Percentiles rank a stretch among this genome's conserved stretches.
These are phyloP conservation scores for Nicotiana benthamiana DNA, from an alignment of 257 asterid species.

Conservation along the genomic window DNA sequence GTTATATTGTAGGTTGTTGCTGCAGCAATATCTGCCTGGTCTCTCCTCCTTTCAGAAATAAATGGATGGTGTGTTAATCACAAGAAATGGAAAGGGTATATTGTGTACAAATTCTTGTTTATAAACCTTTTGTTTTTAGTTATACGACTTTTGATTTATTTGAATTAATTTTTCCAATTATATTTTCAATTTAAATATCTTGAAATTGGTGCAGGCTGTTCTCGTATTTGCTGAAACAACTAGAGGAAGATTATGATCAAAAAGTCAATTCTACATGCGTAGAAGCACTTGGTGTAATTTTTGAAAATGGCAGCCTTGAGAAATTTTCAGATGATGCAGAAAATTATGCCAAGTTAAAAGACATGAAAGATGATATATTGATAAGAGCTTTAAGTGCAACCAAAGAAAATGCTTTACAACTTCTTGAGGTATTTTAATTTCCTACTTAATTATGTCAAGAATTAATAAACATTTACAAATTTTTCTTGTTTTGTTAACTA, in stretches of 20 bases:
- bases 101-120: not conserved
- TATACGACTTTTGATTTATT: not conserved
- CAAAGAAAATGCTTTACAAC: not conserved
- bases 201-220: not conserved
- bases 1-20: slow-evolving; percentile 1
- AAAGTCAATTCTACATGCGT: not conserved
- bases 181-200: not conserved
- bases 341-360: not conserved
- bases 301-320: not conserved
- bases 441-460: not conserved
- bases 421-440: not conserved
- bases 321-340: not conserved
- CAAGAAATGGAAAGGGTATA: slow-evolving; percentile 24
- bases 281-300: not conserved
- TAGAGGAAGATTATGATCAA: not conserved
- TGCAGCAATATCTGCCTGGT: slow-evolving; percentile 29
- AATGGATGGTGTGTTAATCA: slow-evolving; percentile 18
- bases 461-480: not conserved
- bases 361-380: not conserved
- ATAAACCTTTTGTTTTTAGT: not conserved
- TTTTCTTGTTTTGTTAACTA: not conserved
- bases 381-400: not conserved
- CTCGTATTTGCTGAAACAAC: not conserved
- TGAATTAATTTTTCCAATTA: not conserved
- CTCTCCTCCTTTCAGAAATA: slow-evolving; percentile 23